Percentiles rank a stretch among this genome's conserved stretches.
phyloP scores from a whole-genome alignment of 2,329 filamentous ascomycete species.

The Lojkania enalia region DNA sequence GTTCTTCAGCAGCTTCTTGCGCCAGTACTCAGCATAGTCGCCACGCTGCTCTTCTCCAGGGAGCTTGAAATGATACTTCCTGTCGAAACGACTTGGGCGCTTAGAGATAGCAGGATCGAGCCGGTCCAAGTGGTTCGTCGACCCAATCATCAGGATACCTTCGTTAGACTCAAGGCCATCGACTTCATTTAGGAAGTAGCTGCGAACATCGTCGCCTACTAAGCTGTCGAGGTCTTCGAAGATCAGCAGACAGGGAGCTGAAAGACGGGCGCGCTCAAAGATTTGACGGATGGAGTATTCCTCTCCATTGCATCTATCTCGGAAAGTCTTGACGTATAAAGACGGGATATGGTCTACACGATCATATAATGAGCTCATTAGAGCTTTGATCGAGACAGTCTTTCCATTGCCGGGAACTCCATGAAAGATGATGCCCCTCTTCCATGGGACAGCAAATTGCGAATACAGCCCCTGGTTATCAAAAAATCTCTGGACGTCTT shows the following conservation, averaged over 20 bases:
- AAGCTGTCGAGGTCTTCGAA: constrained; percentile 72
- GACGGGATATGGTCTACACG: constrained; percentile 57
- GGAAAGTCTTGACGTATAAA: constrained; percentile 55
- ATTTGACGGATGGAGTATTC: constrained; percentile 49
- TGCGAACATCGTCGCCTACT: constrained; percentile 61
- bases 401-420: constrained; percentile 68
- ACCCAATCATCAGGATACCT: constrained; percentile 68
- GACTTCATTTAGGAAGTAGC: constrained; percentile 72
- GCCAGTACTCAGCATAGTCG: constrained; percentile 49
- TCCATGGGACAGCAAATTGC: constrained; percentile 53
- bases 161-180: constrained; percentile 70
- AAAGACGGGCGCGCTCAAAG: constrained; percentile 58
- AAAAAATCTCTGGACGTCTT: constrained; percentile 64
- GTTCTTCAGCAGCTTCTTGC: constrained; percentile 39
- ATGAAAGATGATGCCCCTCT: constrained; percentile 51
- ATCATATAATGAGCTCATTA: constrained; percentile 63
- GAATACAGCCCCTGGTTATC: constrained; percentile 44
- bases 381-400: constrained; percentile 69
- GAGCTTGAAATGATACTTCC: constrained; percentile 50
- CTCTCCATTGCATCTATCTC: constrained; percentile 55
- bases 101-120: constrained; percentile 64
- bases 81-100: constrained; percentile 49
- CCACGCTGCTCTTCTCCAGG: constrained; percentile 40
- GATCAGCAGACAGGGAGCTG: constrained; percentile 68
- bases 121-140: constrained; percentile 64